A percentile compares a stretch with the other conserved stretches of the same genome.
phyloP scores from a whole-genome alignment of 331 rosid genomes.

The Stylosanthes scabra region DNA sequence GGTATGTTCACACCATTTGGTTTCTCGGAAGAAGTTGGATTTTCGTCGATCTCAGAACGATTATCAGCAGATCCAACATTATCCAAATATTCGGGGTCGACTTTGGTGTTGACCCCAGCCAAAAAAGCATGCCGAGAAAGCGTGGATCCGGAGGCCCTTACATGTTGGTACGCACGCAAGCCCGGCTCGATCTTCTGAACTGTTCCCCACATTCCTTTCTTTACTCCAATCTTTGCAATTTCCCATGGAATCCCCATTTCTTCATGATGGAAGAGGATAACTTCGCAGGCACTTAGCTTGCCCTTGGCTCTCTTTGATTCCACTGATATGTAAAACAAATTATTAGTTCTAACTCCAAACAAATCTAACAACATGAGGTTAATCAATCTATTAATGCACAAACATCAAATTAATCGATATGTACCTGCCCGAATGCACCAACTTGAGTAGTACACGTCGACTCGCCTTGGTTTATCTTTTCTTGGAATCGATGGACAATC shows the following conservation, averaged over 20 bases:
- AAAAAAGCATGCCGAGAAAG: slow-evolving; percentile 57
- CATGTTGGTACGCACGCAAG: slow-evolving; percentile 57
- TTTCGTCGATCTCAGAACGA: slow-evolving; percentile 24
- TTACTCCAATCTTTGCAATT: slow-evolving; percentile 64
- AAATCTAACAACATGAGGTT: slow-evolving; percentile 1
- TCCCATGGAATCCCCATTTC: slow-evolving; percentile 80
- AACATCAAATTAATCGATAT: background rate
- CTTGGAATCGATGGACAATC: slow-evolving; percentile 53
- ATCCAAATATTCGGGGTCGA: slow-evolving; percentile 44
- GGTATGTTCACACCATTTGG: slow-evolving; percentile 63
- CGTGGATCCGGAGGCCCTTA: slow-evolving; percentile 52
- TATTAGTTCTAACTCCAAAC: slow-evolving; percentile 34
- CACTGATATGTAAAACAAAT: slow-evolving; percentile 40
- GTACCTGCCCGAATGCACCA: slow-evolving; percentile 72
- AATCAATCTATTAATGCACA: slow-evolving; percentile 15
- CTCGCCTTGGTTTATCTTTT: slow-evolving; percentile 61
- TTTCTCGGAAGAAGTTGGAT: slow-evolving; percentile 39
- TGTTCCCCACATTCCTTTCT: slow-evolving; percentile 64
- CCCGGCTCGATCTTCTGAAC: slow-evolving; percentile 71
- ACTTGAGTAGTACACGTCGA: slow-evolving; percentile 63
- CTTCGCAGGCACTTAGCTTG: slow-evolving; percentile 63
- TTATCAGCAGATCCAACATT: slow-evolving; percentile 42
- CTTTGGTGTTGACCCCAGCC: slow-evolving; percentile 51
- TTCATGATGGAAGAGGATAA: slow-evolving; percentile 64
- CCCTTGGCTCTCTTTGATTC: slow-evolving; percentile 52